These are phyloP conservation scores for Linum tenue DNA, from an alignment of 345 rosid species.

Conservation along the genomic window DNA sequence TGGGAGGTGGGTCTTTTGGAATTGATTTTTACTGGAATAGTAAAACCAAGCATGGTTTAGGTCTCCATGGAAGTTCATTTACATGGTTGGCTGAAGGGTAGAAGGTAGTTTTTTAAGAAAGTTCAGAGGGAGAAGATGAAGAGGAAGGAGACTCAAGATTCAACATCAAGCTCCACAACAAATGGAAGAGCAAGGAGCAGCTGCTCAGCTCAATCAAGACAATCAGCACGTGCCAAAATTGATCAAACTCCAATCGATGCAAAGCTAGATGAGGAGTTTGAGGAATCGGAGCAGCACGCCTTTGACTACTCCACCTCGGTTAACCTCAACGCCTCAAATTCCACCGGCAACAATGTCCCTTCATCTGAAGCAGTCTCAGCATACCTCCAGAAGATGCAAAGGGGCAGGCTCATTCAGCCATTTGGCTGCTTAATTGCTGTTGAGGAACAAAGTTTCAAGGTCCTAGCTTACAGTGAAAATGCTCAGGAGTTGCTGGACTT, in stretches of 20 bases:
- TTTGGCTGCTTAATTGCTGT: slow-evolving; percentile 75
- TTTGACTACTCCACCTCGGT: slow-evolving; percentile 68
- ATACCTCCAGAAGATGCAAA: slow-evolving; percentile 71
- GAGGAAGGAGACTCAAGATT: slow-evolving; percentile 19
- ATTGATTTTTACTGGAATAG: slow-evolving; percentile 9
- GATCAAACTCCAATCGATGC: slow-evolving; percentile 75
- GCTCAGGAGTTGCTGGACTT: slow-evolving; percentile 68
- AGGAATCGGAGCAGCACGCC: slow-evolving; percentile 37
- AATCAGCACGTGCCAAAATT: slow-evolving; percentile 30
- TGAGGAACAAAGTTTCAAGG: slow-evolving; percentile 45
- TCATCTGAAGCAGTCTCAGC: slow-evolving; percentile 46
- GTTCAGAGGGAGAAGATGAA: slow-evolving; percentile 10
- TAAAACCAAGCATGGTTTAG: neutral
- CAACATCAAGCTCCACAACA: slow-evolving; percentile 48
- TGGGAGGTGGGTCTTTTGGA: neutral
- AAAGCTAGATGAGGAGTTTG: slow-evolving; percentile 53
- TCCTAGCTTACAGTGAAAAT: slow-evolving; percentile 67
- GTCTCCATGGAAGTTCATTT: slow-evolving; percentile 9
- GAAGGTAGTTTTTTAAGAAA: neutral
- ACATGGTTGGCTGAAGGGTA: slow-evolving; percentile 8
- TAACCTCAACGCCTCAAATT: slow-evolving; percentile 40
- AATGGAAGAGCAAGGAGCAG: slow-evolving; percentile 39
- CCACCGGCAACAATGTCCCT: slow-evolving; percentile 43
- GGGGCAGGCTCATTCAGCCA: slow-evolving; percentile 64
- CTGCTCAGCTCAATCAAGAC: slow-evolving; percentile 39